Percentiles rank a stretch among this genome's conserved stretches.
phyloP scores from a whole-genome alignment of 371 early-diverging fungal genomes.

The Cokeromyces recurvatus region DNA sequence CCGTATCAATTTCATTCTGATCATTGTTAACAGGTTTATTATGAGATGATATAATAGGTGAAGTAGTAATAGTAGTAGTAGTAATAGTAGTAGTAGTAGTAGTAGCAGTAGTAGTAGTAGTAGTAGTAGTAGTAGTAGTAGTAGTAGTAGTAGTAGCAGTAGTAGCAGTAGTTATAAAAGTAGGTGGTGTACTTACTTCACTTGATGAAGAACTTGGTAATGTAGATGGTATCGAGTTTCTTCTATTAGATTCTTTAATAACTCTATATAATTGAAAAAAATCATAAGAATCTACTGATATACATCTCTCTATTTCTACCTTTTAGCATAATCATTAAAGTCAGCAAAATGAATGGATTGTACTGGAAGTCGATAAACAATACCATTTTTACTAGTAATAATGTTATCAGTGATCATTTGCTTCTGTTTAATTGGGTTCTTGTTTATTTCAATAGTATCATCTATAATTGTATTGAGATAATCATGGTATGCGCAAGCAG shows the following conservation, averaged over 20 bases:
- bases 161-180: not conserved
- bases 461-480: too few relatives aligned
- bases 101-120: too few relatives aligned
- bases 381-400: conserved; percentile 20
- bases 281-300: too few relatives aligned
- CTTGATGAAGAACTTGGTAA: conserved; percentile 4
- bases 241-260: too few relatives aligned
- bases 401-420: conserved; percentile 5
- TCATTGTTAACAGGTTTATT: not conserved
- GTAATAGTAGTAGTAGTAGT: too few relatives aligned
- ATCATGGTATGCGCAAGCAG: conserved; percentile 7
- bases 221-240: conserved; percentile 2
- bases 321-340: conserved; percentile 1
- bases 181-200: conserved; percentile 10
- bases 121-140: too few relatives aligned
- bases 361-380: conserved; percentile 41
- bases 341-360: conserved; percentile 31
- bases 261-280: too few relatives aligned
- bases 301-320: not conserved
- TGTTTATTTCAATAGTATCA: too few relatives aligned
- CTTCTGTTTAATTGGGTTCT: too few relatives aligned
- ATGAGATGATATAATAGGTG: too few relatives aligned
- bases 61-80: too few relatives aligned
- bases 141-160: not conserved
- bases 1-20: conserved; percentile 7